Base-by-base conservation (phyloP, 805 yeast genomes). In the Candida krabiensis region DNA sequence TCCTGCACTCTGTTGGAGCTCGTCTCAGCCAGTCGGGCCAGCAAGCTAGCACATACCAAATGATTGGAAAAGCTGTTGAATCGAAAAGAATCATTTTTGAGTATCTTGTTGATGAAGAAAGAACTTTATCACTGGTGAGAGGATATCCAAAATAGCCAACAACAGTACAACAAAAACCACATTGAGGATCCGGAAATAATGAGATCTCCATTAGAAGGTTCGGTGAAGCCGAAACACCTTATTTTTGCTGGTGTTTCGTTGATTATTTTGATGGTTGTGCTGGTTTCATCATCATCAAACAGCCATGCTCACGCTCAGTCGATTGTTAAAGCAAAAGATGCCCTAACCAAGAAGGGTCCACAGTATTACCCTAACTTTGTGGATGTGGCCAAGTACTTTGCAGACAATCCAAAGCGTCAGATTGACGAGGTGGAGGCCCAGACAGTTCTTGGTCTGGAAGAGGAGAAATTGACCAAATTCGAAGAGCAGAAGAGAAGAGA, bases 401-500 rank as follows among this genome's bases (percentile, higher is more conserved):
- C 17, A 1, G 38, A 28, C 3, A 19, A 22, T 5, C 7, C 14
- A 8, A 44, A 41, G 26, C 25, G 19, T 13, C 9, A 14, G 9
- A 17, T 44, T 17, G 28, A 21, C 3, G 31, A 19, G 2, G 16
- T 28, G 7, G 29, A 19, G 14, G 21, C 27, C n/a, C 34, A 33
- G 12, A 12, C 23, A 8, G 18, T 44, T 12, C 33, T 24, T n/a
- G 25, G 9, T 17, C 16, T 25, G 22, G 49, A 44, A 28, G 40
- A 33, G 26, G 41, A 35, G 17, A 44, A 44, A 40, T 31, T 44
- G 29, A 17, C 17, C 26, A 44, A 44, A 35, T 41, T 29, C 37
- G 11, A 26, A 5, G 49, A 38, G 19, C 35, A 38, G 36, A 32
- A 30, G 28, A 35, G 16, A 13, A 35, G 17, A 5, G 28, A 29